Evolutionary conservation across 176 grass and related monocot genomes (phyloP), one percentile per base, ranked within the genome.

Genomic region (Poa annua): DNA sequence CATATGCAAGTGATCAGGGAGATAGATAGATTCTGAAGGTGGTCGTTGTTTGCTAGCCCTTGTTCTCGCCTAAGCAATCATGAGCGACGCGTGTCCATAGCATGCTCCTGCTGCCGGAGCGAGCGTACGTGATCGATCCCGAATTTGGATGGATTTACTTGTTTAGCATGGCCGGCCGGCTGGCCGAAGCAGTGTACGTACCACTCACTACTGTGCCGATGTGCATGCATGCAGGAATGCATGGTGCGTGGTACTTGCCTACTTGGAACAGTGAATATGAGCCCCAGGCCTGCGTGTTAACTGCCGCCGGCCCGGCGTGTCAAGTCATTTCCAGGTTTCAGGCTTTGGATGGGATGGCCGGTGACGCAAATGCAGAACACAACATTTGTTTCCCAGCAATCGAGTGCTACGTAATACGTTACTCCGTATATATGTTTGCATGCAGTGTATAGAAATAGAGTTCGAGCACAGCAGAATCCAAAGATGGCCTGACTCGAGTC

Each of bases 1-100:
- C 33, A 41, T 5, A 71, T 15, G 38, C 66, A 57, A 44, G 16
- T 29, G 61, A 80, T n/a, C 33, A 32, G 51, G 5, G 38, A 78
- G 21, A 9, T 11, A 26, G 57, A 25, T n/a, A 14, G 29, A 39
- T 66, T 35, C 32, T 66, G 7, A 66, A 15, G n/a, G 8, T 1
- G 36, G 61, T 11, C 2, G 29, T 73, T 71, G 76, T 80, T 86
- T 36, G 53, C 8, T 86, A 80, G 76, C 1, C 32, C 52, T 80
- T 86, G 84, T 80, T 62, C 39, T 52, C 19, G 41, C 20, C 13
- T 71, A 15, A 10, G 35, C 62, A 65, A n/a, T 42, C 67, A 45
- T 44, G 26, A 66, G 62, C 24, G 21, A 26, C 25, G 17, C 63
- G 26, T 65, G 62, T 64, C 61, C 57, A 6, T 38, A 6, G 24